Percentiles rank a stretch among this genome's conserved stretches.
These are phyloP conservation scores for Komagataella ulmi DNA, from an alignment of 805 yeast genomes.

Conservation along the genomic window DNA sequence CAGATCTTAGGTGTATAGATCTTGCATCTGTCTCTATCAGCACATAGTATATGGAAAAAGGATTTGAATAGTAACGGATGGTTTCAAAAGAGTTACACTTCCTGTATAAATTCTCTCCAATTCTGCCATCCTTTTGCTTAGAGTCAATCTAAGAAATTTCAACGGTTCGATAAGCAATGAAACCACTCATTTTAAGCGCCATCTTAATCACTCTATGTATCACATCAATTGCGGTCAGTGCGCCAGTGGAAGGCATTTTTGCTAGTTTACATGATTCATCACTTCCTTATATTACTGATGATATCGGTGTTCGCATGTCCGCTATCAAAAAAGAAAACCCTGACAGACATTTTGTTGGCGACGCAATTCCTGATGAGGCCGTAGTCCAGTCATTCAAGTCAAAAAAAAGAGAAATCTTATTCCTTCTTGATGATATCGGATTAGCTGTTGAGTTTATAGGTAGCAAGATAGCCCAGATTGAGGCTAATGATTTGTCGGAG, in stretches of 20 bases:
- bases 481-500: not conserved
- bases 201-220: not conserved
- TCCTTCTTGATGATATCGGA: slow-evolving; percentile 4
- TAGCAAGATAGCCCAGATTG: too few relatives aligned
- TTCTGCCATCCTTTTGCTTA: not conserved
- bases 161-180: not conserved
- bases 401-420: not conserved
- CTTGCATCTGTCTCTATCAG: not conserved
- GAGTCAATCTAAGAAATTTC: not conserved
- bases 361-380: not conserved
- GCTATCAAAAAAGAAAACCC: slow-evolving; percentile 7
- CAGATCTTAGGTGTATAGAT: not conserved
- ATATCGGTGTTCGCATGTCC: not conserved
- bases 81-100: not conserved
- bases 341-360: slow-evolving; percentile 3
- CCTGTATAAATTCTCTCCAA: not conserved
- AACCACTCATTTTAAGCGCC: not conserved
- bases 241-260: not conserved
- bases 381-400: not conserved
- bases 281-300: not conserved
- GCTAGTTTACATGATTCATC: not conserved
- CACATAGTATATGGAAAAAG: not conserved
- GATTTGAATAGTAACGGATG: not conserved
- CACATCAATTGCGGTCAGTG: not conserved
- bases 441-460: not conserved